Evolutionary conservation across 2,329 filamentous ascomycete species (phyloP), one percentile per base, ranked within the genome.

Genomic region (Uncinocarpus reesii): DNA sequence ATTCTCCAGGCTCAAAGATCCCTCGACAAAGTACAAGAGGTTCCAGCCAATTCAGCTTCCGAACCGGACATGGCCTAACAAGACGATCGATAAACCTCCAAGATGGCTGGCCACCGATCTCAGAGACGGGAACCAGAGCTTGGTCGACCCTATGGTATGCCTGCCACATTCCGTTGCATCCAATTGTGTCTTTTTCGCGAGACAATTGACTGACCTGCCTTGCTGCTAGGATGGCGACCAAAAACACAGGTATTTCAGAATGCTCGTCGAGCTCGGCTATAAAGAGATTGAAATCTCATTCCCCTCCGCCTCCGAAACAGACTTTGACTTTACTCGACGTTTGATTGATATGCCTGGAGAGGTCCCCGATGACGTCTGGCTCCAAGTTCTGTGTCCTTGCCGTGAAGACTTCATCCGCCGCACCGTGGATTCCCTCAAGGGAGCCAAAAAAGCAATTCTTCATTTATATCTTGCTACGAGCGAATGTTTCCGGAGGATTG

Each of bases 221-320:
- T 21, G 20, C 6, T 42, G 50, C 45, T 59, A 92, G 86, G 92
- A 87, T 62, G 87, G 87, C 57, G 86, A 95, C 42, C 88, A 95
- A 74, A 96, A 96, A 71, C 92, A 84, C 80, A 75, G 76, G 53
- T 96, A 89, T 75, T 96, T 96, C 75, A 82, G 89, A 69, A 93
- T 94, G 87, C 79, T 96, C 47, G 80, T 83, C 60, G 81, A 90
- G 53, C 76, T 95, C 42, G 90, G 92, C 58, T 96, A 93, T 76
- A 96, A 95, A 71, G 90, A 96, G 70, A 95, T 96, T 56, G 90
- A 96, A 65, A 84, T 95, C 16, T 92, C 89, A 3, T 96, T 95
- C 70, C 90, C 90, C 42, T 94, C 88, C 0, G 88, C 90, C 11
- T 95, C 88, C 32, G 84, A 94, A 64, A 95, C 85, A 61, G 92